Base-by-base conservation (phyloP, 1,284 basidiomycete species). In the Boletellus sp. region DNA sequence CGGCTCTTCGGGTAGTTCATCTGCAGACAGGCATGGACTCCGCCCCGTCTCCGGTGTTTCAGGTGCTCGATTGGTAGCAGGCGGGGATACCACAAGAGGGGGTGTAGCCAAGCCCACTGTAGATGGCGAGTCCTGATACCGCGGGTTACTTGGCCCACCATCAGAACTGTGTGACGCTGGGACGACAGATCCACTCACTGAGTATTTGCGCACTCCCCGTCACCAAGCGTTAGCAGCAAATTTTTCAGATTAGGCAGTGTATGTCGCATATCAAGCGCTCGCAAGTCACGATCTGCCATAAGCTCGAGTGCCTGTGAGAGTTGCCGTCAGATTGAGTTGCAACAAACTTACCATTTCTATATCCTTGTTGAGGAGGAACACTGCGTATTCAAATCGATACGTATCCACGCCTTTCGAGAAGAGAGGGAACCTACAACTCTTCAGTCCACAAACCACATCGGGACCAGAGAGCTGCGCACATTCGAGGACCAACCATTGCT, bases 161-260 rank as follows among this genome's bases (percentile, higher is more conserved):
- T 66, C 46, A 68, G 47, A 50, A 41, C n/a, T 14, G 22, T 38
- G n/a, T 37, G 3, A 36, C 41, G 29, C 11, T 6, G 43, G 5
- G 20, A 8, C 14, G 36, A 13, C 8, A 3, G 13, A 23, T 40
- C 46, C 29, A 69, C 77, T 64, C 59, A 84, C 84, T 53, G 57
- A 23, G 71, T 56, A 49, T 59, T 69, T 29, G 70, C 69, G 36
- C 70, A 72, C 57, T 82, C 81, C 40, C 81, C 83, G 58, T 82
- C 78, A 43, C 82, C 87, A 50, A 97, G 75, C 1, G 91, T 97
- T 16, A 97, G 76, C 44, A 97, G 70, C 25, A 97, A 74, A 61
- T 94, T 95, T 71, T 97, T 97, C 54, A 96, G 77, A 69, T 99
- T 99, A 30, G 94, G 92, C 29, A 99, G 75, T 0, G 94, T 99